Evolutionary conservation across 116 monocot species (phyloP), one percentile per base, ranked within the genome.

Genomic region (Dioscorea cayenensis): DNA sequence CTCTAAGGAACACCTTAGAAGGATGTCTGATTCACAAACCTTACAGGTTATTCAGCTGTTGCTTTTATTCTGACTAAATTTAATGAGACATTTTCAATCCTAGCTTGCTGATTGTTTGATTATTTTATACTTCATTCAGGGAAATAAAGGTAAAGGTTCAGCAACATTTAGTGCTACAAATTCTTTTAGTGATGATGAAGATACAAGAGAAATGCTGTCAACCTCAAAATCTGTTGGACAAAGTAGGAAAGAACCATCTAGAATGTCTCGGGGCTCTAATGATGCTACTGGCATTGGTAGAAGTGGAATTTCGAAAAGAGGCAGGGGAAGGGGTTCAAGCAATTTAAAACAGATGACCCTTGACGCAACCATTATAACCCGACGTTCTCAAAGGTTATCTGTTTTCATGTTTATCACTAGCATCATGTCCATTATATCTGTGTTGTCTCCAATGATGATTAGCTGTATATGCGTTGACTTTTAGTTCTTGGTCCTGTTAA

Each of bases 131-230:
- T 32, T 69, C 69, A 49, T 6, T 72, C 37, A 94, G 94, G 84
- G 78, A 72, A 72, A 38, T 68, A 84, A 76, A 77, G 80, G 75
- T 63, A 87, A 82, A 80, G 59, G 43, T 70, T 62, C 66, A 1
- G 65, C 61, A 21, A 75, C 55, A 51, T 62, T 66, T 67, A 75
- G 73, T 49, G 82, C 76, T 78, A 77, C 77, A 48, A 79, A 83
- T 81, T 88, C 88, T 43, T 93, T 99, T 43, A 85, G 89, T 61
- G 91, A 93, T 75, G 99, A 99, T 51, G 90, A 88, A 55, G 86
- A 84, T 72, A 77, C 81, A 4, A 81, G 80, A 49, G 71, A 83
- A 66, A 71, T 81, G 64, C 84, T 79, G 21, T 82, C 84, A 10
- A 64, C 66, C 74, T 70, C 79, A 66, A 86, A 80, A 62, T 62